Percentiles rank a stretch among this genome's conserved stretches.
Conservation (phyloP, 768 basidiomycete species). For the Termitomyces sp. region DNA sequence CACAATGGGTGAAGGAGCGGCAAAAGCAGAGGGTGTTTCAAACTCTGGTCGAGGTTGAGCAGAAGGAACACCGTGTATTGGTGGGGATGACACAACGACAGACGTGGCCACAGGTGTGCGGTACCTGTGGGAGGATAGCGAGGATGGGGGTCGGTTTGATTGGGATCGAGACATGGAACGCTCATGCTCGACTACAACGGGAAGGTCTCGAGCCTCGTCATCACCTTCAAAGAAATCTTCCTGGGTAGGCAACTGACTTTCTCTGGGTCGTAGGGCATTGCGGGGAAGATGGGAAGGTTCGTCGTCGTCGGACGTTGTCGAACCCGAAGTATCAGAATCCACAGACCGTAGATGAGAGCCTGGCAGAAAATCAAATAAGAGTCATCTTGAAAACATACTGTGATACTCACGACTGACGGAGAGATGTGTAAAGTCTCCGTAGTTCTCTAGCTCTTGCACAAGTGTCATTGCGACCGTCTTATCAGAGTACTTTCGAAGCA, state of each 20-base stretch:
- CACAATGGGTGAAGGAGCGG: conserved; percentile 37
- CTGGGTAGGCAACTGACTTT: conserved; percentile 28
- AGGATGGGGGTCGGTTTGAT: conserved; percentile 66
- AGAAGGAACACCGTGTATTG: conserved; percentile 46
- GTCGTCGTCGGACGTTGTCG: conserved; percentile 46
- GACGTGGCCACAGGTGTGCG: conserved; percentile 73
- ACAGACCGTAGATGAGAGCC: conserved; percentile 46
- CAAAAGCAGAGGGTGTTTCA: conserved; percentile 74
- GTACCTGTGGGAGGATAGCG: conserved; percentile 72
- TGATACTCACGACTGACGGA: conserved; percentile 56
- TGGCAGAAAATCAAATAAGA: conserved; percentile 15
- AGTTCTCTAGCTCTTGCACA: conserved; percentile 75
- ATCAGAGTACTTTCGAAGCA: conserved; percentile 79
- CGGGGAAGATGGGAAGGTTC: conserved; percentile 16
- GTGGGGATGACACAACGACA: conserved; percentile 53
- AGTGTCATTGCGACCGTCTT: conserved; percentile 74
- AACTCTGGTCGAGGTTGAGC: conserved; percentile 72
- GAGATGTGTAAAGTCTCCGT: conserved; percentile 61
- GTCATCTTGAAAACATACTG: background rate
- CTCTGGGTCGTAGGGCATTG: conserved; percentile 16
- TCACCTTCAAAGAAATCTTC: conserved; percentile 44
- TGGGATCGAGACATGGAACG: conserved; percentile 35
- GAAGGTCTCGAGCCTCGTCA: conserved; percentile 44
- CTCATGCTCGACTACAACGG: conserved; percentile 20
- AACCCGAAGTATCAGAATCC: conserved; percentile 63